Base-by-base conservation (phyloP, 2,329 filamentous ascomycete genomes). In the Fusarium sp. region DNA sequence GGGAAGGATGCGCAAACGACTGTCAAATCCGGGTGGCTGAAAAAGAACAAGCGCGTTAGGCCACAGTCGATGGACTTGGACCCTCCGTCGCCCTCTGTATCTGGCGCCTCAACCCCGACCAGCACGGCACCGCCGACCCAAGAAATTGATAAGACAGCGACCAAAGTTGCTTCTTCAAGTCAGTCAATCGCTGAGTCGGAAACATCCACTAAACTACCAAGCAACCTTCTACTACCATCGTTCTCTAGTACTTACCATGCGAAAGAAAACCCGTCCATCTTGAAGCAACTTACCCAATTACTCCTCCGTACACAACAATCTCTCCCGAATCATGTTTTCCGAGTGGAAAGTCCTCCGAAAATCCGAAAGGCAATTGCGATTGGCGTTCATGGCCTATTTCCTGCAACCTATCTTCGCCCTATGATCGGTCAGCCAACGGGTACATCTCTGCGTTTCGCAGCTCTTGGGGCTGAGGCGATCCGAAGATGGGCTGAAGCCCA, bases 381-480 rank as follows among this genome's bases (percentile, higher is more conserved):
- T 71, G 96, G 96, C 39, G 90, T 99, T 2, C 96, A 99, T 78
- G 96, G 96, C 1, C 92, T 97, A 63, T 98, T 98, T 71, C 96
- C 96, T 1, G 94, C 94, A 1, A 89, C 92, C 1, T 88, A 97
- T 42, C 86, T 99, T 36, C 91, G 96, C n/a, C 92, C 91, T 20
- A 92, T 99, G 72, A 91, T 98, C 17, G 96, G 96, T 0, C 95
- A 97, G 73, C 96, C 96, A 0, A 99, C 95, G 1, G 96, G 96
- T 7, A 99, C 96, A 1, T 98, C 95, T 0, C 90, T 98, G 58
- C 91, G 94, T 40, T 99, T 99, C 76, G 94, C 95, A 11, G 95
- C 92, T 68, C 91, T 95, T 75, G 92, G 92, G 18, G 94, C 94
- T 7, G 90, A 92, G 39, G 91, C 93, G 2, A 95, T 99, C 72